phyloP scores from a whole-genome alignment of 768 basidiomycete genomes.

The Boletales sp. region DNA sequence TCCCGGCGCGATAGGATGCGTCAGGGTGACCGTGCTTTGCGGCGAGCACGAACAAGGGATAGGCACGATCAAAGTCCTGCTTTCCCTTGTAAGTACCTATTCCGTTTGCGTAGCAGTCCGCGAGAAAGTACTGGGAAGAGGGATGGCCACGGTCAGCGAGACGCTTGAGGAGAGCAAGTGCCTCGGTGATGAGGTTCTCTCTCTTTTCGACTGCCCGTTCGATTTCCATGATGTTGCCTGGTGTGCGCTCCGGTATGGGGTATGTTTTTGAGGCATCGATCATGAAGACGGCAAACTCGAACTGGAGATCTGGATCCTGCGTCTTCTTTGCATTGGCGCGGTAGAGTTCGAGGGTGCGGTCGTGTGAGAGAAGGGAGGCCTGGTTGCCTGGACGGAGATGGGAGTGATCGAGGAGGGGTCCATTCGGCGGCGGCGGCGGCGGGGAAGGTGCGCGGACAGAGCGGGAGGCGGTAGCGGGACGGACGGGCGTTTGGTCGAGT shows the following conservation, averaged over 20 bases:
- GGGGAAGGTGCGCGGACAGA: conserved; percentile 65
- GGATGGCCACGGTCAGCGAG: conserved; percentile 94
- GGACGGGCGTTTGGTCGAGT: conserved; percentile 25
- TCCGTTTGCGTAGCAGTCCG: conserved; percentile 98
- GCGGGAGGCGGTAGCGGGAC: conserved; percentile 40
- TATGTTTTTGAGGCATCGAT: conserved; percentile 93
- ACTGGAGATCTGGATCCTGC: conserved; percentile 95
- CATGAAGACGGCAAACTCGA: conserved; percentile 99
- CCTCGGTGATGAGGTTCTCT: conserved; percentile 88
- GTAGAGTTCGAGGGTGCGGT: conserved; percentile 95
- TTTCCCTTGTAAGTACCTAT: conserved; percentile 86
- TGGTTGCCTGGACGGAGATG: conserved; percentile 91
- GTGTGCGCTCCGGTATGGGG: conserved; percentile 66
- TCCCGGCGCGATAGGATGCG: conserved; percentile 91
- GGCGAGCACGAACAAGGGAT: conserved; percentile 92
- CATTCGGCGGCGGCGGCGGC: conserved; percentile 48
- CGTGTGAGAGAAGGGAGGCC: conserved; percentile 90
- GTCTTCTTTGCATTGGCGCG: conserved; percentile 98
- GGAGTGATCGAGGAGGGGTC: conserved; percentile 82
- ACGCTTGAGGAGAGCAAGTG: conserved; percentile 79
- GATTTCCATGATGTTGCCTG: conserved; percentile 74
- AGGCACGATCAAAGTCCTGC: conserved; percentile 97
- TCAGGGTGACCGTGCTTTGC: conserved; percentile 98
- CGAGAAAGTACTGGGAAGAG: conserved; percentile 94
- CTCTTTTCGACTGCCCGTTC: conserved; percentile 78